Evolutionary conservation across 1,284 basidiomycete species (phyloP), one percentile per base, ranked within the genome.

Genomic region (Tilletia setariae): DNA sequence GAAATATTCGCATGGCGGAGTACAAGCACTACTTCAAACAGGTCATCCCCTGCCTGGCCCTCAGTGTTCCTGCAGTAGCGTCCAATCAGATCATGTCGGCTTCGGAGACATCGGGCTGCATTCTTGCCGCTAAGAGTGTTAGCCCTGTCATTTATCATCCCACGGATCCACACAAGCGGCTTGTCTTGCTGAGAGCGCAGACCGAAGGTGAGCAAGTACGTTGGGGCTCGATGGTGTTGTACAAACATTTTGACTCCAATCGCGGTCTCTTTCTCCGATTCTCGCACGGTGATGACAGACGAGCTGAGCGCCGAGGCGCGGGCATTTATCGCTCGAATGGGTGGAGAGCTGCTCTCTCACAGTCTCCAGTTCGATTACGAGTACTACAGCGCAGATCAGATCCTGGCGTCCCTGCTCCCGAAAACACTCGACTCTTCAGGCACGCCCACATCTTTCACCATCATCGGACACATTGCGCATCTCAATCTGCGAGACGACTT

Each of bases 401-500:
- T 95, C 61, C 84, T 97, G 9, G 86, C 89, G 66, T 86, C 90
- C 7, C 86, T 93, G 61, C 85, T 96, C 16, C 93, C 94, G 0
- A 86, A 89, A 70, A 86, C 89, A n/a, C 85, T 94, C 1, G 85
- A 88, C 23, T 40, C n/a, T n/a, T 89, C 90, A 63, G 90, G 90
- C 49, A 88, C 91, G 1, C 95, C 95, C 0, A 88, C 89, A 0
- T 91, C 92, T 0, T 98, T 94, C 84, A 90, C 95, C 11, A 87
- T 88, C 68, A 91, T 90, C 0, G 95, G 96, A 0, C 96, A 98
- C 83, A 90, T 98, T 67, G 93, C 85, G 0, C 96, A 98, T 80
- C 84, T 98, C 69, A 99, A 99, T 80, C 86, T 98, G 28, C 88
- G 91, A 70, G 88, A 90, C 32, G 90, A 94, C 81, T 98, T 94